phyloP scores from a whole-genome alignment of 2,329 filamentous ascomycete genomes.

The Exserohilum turcica region DNA sequence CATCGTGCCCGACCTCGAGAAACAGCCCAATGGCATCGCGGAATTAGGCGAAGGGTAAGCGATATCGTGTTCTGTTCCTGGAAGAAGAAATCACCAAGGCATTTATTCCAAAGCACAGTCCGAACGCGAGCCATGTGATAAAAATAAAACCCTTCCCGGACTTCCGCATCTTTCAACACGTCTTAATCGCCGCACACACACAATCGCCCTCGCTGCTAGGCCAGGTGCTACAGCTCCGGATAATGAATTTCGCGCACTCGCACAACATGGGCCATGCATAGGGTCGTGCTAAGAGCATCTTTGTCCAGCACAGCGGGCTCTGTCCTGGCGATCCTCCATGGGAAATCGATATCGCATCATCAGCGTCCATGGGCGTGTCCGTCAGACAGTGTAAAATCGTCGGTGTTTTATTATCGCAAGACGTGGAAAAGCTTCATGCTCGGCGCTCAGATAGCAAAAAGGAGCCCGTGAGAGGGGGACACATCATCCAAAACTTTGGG shows the following conservation, averaged over 20 bases:
- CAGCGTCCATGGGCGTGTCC: neutral
- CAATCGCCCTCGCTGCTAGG: slow-evolving; percentile 3
- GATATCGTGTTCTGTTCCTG: neutral
- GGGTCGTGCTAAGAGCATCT: neutral
- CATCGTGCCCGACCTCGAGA: neutral
- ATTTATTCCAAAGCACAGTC: neutral
- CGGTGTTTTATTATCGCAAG: neutral
- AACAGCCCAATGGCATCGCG: neutral
- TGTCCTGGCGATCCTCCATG: neutral
- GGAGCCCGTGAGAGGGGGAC: neutral
- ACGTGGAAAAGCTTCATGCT: neutral
- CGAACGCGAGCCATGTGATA: neutral
- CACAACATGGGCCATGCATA: neutral
- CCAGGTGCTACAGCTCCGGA: slow-evolving; percentile 3
- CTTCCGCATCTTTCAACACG: neutral
- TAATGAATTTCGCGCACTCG: neutral
- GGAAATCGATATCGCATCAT: slow-evolving; percentile 1
- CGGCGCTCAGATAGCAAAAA: neutral
- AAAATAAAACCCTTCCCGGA: neutral
- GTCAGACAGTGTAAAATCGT: neutral
- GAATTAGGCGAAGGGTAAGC: neutral
- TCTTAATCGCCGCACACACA: neutral
- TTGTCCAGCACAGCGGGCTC: neutral
- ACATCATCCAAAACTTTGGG: neutral
- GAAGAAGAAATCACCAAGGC: neutral